phyloP scores from a whole-genome alignment of 2,329 filamentous ascomycete genomes.

The Davidsoniella neocaledoniae region DNA sequence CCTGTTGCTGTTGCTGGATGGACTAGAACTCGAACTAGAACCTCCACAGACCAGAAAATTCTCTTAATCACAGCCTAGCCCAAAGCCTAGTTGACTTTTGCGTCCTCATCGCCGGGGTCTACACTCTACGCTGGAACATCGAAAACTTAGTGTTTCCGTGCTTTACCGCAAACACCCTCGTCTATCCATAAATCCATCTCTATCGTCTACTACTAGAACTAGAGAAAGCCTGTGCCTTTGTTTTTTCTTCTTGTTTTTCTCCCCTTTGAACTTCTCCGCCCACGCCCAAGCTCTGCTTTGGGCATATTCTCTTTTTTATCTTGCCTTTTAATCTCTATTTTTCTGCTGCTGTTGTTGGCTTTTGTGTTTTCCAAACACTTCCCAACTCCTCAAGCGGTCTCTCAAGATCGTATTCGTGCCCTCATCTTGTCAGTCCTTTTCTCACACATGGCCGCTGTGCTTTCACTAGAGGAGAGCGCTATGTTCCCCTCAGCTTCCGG shows the following conservation, averaged over 20 bases:
- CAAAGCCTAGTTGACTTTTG: neutral
- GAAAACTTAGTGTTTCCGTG: neutral
- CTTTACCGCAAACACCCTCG: slow-evolving; percentile 1
- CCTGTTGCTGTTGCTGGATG: too few relatives aligned
- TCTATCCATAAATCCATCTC: neutral
- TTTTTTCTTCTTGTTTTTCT: neutral
- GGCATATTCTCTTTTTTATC: neutral
- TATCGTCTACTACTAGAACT: too few relatives aligned
- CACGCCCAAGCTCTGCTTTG: neutral
- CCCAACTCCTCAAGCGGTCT: too few relatives aligned
- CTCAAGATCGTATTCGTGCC: slow-evolving; percentile 11
- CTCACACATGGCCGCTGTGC: slow-evolving; percentile 6
- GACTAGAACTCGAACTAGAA: neutral
- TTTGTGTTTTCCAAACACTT: too few relatives aligned
- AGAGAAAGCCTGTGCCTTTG: too few relatives aligned
- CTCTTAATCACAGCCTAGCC: neutral
- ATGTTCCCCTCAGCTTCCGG: slow-evolving; percentile 7
- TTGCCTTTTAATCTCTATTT: slow-evolving; percentile 17
- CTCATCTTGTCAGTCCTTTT: neutral
- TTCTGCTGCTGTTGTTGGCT: neutral
- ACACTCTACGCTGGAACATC: too few relatives aligned
- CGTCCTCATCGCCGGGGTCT: too few relatives aligned
- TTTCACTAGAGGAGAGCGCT: slow-evolving; percentile 4
- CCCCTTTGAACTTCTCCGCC: slow-evolving; percentile 2
- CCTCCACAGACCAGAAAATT: neutral